A percentile compares a stretch with the other conserved stretches of the same genome.
phyloP scores from a whole-genome alignment of 805 yeast species.

The Allodekkera sacchari region DNA sequence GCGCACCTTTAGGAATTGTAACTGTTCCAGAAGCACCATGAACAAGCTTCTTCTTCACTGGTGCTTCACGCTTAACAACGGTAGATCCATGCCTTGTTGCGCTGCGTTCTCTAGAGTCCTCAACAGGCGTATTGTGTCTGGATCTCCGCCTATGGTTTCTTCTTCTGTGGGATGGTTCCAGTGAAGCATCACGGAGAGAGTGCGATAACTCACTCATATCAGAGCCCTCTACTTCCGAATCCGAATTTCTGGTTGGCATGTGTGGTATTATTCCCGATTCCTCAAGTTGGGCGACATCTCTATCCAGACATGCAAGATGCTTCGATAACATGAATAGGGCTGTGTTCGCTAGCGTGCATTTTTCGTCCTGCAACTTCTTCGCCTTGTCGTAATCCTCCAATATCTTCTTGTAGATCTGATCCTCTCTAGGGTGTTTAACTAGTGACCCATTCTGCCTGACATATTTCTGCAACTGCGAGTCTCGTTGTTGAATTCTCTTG shows the following conservation, averaged over 20 bases:
- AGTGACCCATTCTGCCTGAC: constrained; percentile 78
- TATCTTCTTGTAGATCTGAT: constrained; percentile 53
- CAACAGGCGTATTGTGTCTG: no score
- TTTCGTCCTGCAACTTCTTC: constrained; percentile 62
- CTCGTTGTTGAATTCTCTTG: constrained; percentile 60
- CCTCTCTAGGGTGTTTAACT: constrained; percentile 76
- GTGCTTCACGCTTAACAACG: constrained; percentile 9
- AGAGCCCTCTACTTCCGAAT: no score
- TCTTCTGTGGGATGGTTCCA: no score
- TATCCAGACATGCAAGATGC: constrained; percentile 65
- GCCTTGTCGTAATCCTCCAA: constrained; percentile 58
- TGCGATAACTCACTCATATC: no score
- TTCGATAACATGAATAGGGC: constrained; percentile 70
- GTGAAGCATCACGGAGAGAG: no score
- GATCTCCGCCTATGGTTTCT: no score
- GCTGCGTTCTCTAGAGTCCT: no score
- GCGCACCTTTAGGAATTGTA: constrained; percentile 17
- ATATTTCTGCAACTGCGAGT: constrained; percentile 73
- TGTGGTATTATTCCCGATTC: constrained; percentile 73
- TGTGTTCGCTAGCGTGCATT: constrained; percentile 72
- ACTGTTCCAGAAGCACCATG: constrained; percentile 12
- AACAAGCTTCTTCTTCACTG: constrained; percentile 7
- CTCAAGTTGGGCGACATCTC: constrained; percentile 68
- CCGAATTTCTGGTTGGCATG: no score
- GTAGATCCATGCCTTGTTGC: constrained; percentile 22